Conservation (phyloP, 1,284 basidiomycete genomes). For the Moesziomyces sp. region DNA sequence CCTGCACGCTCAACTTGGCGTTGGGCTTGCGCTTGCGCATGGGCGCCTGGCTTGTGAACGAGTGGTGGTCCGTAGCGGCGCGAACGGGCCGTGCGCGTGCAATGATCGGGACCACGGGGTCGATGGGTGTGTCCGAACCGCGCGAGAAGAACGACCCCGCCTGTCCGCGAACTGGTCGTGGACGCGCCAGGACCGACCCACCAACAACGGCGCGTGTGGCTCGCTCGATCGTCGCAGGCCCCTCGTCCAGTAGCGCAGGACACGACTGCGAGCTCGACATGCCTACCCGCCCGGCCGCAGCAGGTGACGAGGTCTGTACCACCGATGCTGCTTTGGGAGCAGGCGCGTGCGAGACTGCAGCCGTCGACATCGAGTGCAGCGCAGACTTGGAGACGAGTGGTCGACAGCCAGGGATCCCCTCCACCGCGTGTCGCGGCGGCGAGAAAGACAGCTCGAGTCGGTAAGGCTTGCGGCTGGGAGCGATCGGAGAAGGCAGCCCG, state of each 20-base stretch:
- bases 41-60: background rate
- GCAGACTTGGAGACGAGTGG: too few species aligned
- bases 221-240: background rate
- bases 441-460: background rate
- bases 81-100: background rate
- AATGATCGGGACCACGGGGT: background rate
- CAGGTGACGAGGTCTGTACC: too few species aligned
- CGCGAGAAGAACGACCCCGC: background rate
- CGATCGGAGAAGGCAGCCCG: slow-evolving; percentile 19
- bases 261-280: background rate
- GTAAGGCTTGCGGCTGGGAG: background rate
- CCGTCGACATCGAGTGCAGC: too few species aligned
- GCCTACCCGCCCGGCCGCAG: too few species aligned
- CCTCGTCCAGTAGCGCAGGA: background rate
- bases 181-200: background rate
- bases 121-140: background rate
- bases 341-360: too few species aligned
- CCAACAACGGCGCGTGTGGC: background rate
- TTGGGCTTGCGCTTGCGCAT: background rate
- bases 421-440: background rate
- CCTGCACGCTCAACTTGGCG: background rate
- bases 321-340: too few species aligned
- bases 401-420: background rate
- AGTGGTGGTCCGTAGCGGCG: background rate
- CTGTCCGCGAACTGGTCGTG: background rate